Conservation (phyloP, 2,329 filamentous ascomycete genomes). For the Alternaria arborescens region DNA sequence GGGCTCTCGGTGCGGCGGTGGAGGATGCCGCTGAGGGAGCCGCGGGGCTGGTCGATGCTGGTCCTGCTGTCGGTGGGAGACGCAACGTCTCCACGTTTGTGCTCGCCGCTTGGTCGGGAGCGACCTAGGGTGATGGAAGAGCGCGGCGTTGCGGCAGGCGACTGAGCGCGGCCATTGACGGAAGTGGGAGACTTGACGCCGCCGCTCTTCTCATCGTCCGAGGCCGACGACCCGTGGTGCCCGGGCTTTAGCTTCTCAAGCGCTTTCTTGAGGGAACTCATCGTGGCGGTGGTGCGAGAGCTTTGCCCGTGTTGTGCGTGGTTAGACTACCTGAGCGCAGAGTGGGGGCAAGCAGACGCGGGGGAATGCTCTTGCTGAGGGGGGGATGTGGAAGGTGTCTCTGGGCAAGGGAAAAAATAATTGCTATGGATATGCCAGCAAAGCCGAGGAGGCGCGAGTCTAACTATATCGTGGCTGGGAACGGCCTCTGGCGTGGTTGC, state of each 20-base stretch:
- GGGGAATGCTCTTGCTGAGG: constrained; percentile 15
- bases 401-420: neutral
- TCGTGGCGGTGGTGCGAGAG: constrained; percentile 24
- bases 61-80: constrained; percentile 43
- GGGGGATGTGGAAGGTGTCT: neutral
- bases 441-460: constrained; percentile 4
- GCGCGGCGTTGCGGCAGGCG: constrained; percentile 38
- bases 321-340: constrained; percentile 39
- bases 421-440: neutral
- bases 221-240: constrained; percentile 40
- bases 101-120: constrained; percentile 44
- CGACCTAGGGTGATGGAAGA: constrained; percentile 38
- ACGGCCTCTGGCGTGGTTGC: neutral
- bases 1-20: constrained; percentile 49
- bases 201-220: constrained; percentile 48
- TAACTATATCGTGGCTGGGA: constrained; percentile 11
- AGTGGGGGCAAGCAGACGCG: constrained; percentile 37
- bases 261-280: constrained; percentile 57
- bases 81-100: constrained; percentile 40
- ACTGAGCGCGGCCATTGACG: constrained; percentile 37
- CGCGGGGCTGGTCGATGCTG: constrained; percentile 41
- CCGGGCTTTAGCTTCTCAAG: constrained; percentile 54
- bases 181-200: constrained; percentile 39
- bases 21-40: constrained; percentile 47
- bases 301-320: constrained; percentile 35